These are phyloP conservation scores for Botrytis galanthina DNA, from an alignment of 2,329 filamentous ascomycete species.

Conservation along the genomic window DNA sequence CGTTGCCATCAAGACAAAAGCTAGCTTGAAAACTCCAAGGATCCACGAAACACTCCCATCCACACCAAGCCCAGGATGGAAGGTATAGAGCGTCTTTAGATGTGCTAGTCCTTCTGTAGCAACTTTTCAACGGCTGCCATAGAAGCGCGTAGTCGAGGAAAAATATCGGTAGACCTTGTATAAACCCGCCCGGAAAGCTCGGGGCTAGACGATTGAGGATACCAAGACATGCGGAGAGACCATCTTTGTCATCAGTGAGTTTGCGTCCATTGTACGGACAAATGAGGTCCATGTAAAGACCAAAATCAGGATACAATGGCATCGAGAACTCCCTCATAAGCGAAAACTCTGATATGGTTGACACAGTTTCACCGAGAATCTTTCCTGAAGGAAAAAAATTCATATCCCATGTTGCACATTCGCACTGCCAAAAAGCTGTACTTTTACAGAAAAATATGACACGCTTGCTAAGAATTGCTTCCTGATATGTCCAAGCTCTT, in stretches of 20 bases:
- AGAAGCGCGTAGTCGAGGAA: background rate
- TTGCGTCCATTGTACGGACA: background rate
- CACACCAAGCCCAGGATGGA: background rate
- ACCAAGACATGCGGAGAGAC: background rate
- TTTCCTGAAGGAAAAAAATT: background rate
- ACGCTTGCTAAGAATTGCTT: background rate
- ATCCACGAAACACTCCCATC: background rate
- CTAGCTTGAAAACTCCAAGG: background rate
- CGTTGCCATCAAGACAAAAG: background rate
- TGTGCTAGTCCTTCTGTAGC: background rate
- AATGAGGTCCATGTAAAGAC: background rate
- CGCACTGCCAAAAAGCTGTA: background rate
- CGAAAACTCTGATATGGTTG: background rate
- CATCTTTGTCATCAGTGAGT: background rate
- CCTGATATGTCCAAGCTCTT: background rate
- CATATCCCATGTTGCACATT: background rate
- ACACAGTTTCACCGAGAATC: rapidly evolving
- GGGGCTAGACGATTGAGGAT: background rate
- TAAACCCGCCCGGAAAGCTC: background rate
- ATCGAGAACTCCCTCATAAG: background rate
- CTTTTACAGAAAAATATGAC: background rate
- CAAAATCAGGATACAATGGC: background rate
- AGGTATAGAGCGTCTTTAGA: background rate
- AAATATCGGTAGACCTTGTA: background rate
- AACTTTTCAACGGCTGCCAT: background rate